Evolutionary conservation across 176 grass and related monocot species (phyloP).

Genomic region (Carex littledalei): DNA sequence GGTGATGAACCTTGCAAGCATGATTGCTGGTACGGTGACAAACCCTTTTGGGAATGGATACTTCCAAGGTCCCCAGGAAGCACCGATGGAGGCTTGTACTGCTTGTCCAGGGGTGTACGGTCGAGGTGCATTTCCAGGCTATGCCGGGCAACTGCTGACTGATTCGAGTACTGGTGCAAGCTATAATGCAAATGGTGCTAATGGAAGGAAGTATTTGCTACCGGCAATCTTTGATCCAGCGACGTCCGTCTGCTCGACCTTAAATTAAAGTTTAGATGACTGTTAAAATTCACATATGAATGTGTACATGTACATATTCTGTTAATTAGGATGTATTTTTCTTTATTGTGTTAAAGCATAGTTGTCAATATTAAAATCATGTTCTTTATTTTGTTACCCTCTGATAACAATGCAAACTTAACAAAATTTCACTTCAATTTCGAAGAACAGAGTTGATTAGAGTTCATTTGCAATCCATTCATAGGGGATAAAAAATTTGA

Average conservation of each 20-base stretch:
- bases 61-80: constrained; percentile 56
- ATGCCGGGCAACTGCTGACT: constrained; percentile 51
- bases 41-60: constrained; percentile 72
- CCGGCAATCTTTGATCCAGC: constrained; percentile 64
- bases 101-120: constrained; percentile 68
- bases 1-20: constrained; percentile 73
- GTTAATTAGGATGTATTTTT: constrained; percentile 3
- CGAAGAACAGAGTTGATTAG: background rate
- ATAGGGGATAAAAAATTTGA: background rate
- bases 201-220: constrained; percentile 67
- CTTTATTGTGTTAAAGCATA: background rate
- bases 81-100: constrained; percentile 63
- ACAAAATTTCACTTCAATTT: background rate
- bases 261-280: constrained; percentile 27
- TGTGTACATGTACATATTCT: constrained; percentile 23
- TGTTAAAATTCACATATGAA: background rate
- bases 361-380: background rate
- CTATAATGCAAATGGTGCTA: constrained; percentile 62
- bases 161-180: constrained; percentile 51
- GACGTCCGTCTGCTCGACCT: constrained; percentile 50
- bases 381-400: background rate
- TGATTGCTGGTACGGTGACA: constrained; percentile 56
- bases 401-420: background rate
- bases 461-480: background rate
- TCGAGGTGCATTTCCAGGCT: constrained; percentile 58